Percentiles rank a stretch among this genome's conserved stretches.
phyloP scores from a whole-genome alignment of 805 yeast species.

The Metschnikowia cubensis region DNA sequence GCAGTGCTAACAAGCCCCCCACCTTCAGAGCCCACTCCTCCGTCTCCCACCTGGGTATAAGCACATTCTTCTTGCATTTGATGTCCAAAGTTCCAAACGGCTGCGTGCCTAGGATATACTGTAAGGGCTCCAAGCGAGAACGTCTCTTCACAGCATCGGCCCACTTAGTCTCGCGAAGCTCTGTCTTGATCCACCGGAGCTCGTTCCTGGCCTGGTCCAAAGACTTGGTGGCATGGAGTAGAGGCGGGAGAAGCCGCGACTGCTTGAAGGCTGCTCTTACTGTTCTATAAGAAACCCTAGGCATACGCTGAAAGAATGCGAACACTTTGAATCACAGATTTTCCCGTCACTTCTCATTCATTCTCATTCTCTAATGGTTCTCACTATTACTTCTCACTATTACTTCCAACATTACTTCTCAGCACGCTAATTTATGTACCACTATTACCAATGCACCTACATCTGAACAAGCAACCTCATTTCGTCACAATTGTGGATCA shows the following conservation, averaged over 20 bases:
- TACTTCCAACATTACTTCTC: too few species aligned
- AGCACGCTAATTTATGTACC: too few species aligned
- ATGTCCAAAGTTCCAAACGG: conserved; percentile 77
- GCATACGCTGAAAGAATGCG: conserved; percentile 18
- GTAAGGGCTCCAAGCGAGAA: conserved; percentile 61
- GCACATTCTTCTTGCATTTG: conserved; percentile 56
- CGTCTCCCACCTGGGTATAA: conserved; percentile 94
- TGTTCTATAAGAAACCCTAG: conserved; percentile 28
- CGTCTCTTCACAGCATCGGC: conserved; percentile 51
- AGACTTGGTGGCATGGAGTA: conserved; percentile 28
- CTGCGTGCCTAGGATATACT: conserved; percentile 78
- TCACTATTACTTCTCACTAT: too few species aligned
- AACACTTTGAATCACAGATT: not conserved
- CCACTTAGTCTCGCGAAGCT: conserved; percentile 49
- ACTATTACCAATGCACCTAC: too few species aligned
- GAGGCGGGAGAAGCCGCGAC: conserved; percentile 29
- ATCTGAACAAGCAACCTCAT: too few species aligned
- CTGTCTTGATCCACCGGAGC: conserved; percentile 59
- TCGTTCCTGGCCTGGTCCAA: conserved; percentile 50
- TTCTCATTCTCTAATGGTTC: not conserved
- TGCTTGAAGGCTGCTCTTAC: conserved; percentile 25
- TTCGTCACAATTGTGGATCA: too few species aligned
- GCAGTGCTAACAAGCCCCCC: not conserved
- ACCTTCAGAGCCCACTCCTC: conserved; percentile 70
- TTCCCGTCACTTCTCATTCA: not conserved